Base-by-base conservation (phyloP, 1,284 basidiomycete genomes). In the Fomitiporia mediterranea region DNA sequence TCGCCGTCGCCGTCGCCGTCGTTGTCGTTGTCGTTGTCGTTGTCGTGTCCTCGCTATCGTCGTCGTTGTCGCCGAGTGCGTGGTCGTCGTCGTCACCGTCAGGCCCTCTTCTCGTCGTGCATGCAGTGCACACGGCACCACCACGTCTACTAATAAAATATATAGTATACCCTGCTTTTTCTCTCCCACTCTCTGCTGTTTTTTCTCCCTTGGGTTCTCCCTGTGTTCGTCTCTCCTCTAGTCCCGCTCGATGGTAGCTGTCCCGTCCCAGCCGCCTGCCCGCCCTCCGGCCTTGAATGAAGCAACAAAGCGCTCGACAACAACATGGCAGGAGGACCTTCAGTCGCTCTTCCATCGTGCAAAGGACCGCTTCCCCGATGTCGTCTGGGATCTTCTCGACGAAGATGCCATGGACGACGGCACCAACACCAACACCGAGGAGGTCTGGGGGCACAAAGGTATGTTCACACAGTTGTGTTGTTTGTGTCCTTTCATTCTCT, bases 401-500 rank as follows among this genome's bases (percentile, higher is more conserved):
- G 80, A 83, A 25, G 78, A 78, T 34, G 79, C 77, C 53, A 73
- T 72, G 25, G 71, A 73, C 43, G 70, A 72, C 25, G 72, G 75
- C 30, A 65, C 71, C 8, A 47, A 46, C 17, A 23, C 39, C n/a
- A 42, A 50, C 7, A 71, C 35, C 21, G 82, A 86, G 50, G 82
- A 86, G 59, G 81, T 94, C 15, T 92, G 88, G 83, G 92, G 90
- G 1, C 93, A 96, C 71, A 95, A 96, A 79, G 91, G 91, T 92
- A 21, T 32, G 75, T 65, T 25, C 32, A 17, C 49, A 47, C n/a
- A n/a, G n/a, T n/a, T n/a, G n/a, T n/a, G n/a, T n/a, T n/a, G n/a
- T n/a, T n/a, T n/a, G n/a, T n/a, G n/a, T n/a, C n/a, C n/a, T n/a
- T n/a, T n/a, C n/a, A n/a, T n/a, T n/a, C n/a, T n/a, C 7, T 37